Base-by-base conservation (phyloP, 352 stramenopile species). In the Pythium dissotocum region DNA sequence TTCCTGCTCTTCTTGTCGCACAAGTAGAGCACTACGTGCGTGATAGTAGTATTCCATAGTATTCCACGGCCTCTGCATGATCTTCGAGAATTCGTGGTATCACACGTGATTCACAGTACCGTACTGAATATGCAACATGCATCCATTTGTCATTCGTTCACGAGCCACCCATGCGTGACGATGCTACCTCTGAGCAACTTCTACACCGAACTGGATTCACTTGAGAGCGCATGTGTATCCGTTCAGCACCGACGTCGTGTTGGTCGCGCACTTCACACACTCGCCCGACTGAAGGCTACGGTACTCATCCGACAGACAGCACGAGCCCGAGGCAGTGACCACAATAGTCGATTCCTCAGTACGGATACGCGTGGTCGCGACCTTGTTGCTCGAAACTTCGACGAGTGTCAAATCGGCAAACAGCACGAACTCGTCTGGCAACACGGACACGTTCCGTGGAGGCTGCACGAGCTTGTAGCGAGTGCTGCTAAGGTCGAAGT, bases 341-440 rank as follows among this genome's bases (percentile, higher is more conserved):
- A 48, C 30, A 16, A 18, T 28, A 6, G 18, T 52, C 6, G 18
- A 28, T 52, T 52, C n/a, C 2, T 49, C 12, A 21, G n/a, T 32
- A 18, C 44, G 4, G 44, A 46, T n/a, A 21, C 38, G 13, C 4
- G 10, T 46, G 10, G 14, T n/a, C 0, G 21, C 36, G 7, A 26
- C 21, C 35, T 32, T 44, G 18, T 33, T 9, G 30, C 33, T 58
- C 0, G 59, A 24, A 6, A 64, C 58, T 8, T 49, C 44, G 16
- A 65, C 59, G 24, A 65, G 59, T 9, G 59, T 65, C 33, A 65
- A 48, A 48, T 65, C 59, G 4, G 59, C 48, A 52, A 65, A 65
- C 18, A 65, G 59, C 30, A 52, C 56, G 18, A 58, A 51, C 46
- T 58, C 59, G 12, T 38, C 46, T 6, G n/a, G 48, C 46, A 49